phyloP scores from a whole-genome alignment of 768 basidiomycete species.

The Dentipellis sp. region DNA sequence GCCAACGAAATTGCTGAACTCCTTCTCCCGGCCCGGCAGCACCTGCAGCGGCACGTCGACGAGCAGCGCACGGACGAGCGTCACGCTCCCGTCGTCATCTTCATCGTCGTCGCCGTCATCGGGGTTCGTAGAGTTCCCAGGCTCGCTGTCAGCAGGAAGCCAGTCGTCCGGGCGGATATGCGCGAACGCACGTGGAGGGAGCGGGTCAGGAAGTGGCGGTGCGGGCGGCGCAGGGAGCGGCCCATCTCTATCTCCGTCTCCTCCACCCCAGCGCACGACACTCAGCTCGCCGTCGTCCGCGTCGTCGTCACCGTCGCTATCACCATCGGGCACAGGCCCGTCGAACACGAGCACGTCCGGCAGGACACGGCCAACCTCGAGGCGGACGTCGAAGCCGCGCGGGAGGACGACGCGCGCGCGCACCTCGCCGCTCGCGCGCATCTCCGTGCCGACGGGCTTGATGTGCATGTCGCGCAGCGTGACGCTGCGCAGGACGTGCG shows the following conservation, averaged over 20 bases:
- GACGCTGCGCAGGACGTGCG: slow-evolving; percentile 59
- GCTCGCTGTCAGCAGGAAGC: slow-evolving; percentile 40
- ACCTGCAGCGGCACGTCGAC: slow-evolving; percentile 70
- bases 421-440: slow-evolving; percentile 66
- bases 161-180: slow-evolving; percentile 66
- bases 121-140: slow-evolving; percentile 7
- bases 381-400: slow-evolving; percentile 52
- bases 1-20: slow-evolving; percentile 66
- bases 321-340: slow-evolving; percentile 33
- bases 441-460: slow-evolving; percentile 32
- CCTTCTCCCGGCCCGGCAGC: slow-evolving; percentile 65
- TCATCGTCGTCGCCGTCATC: slow-evolving; percentile 29
- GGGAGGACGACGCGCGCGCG: slow-evolving; percentile 61
- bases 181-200: slow-evolving; percentile 68
- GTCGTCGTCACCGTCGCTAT: slow-evolving; percentile 6
- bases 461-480: slow-evolving; percentile 73
- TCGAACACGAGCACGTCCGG: slow-evolving; percentile 78
- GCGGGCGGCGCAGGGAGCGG: slow-evolving; percentile 29
- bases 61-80: slow-evolving; percentile 55
- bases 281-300: slow-evolving; percentile 5
- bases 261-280: background rate
- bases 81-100: slow-evolving; percentile 36
- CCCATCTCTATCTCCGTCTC: slow-evolving; percentile 4
- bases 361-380: slow-evolving; percentile 54
- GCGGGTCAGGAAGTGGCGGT: slow-evolving; percentile 51